These are phyloP conservation scores for Talaromyces proteolyticus DNA, from an alignment of 495 filamentous ascomycete species.

Conservation along the genomic window DNA sequence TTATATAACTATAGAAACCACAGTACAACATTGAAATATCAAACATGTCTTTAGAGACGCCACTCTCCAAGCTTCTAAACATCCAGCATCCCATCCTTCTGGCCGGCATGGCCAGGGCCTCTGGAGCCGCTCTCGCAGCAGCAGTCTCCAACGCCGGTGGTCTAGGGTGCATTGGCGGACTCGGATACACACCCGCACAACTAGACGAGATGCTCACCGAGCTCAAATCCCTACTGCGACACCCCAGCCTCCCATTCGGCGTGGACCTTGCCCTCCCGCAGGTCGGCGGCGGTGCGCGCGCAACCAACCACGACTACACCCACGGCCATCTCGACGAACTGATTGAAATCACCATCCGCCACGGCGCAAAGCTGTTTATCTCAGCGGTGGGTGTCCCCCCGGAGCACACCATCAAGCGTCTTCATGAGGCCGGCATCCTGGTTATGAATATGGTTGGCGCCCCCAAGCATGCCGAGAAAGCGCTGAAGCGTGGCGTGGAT, in stretches of 20 bases:
- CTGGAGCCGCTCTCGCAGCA: conserved; percentile 69
- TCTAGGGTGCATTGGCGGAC: conserved; percentile 77
- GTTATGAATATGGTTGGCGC: conserved; percentile 97
- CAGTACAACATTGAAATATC: no score
- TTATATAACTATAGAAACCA: no score
- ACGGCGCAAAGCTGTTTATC: conserved; percentile 76
- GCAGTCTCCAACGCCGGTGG: conserved; percentile 87
- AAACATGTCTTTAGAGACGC: conserved; percentile 59
- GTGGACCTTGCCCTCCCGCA: conserved; percentile 85
- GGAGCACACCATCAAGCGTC: conserved; percentile 53
- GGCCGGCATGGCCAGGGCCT: conserved; percentile 83
- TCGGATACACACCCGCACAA: conserved; percentile 77
- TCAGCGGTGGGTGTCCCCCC: conserved; percentile 80
- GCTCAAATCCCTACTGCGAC: conserved; percentile 61
- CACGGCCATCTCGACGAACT: conserved; percentile 75
- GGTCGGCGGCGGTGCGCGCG: conserved; percentile 69
- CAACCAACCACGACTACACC: conserved; percentile 92
- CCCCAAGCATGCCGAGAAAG: conserved; percentile 82
- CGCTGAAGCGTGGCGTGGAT: conserved; percentile 72
- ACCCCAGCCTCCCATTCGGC: conserved; percentile 69
- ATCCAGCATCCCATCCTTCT: conserved; percentile 82
- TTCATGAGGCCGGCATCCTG: conserved; percentile 70
- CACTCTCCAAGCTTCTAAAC: conserved; percentile 64
- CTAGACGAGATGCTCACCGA: conserved; percentile 76
- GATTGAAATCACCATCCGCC: conserved; percentile 70